phyloP scores from a whole-genome alignment of 768 basidiomycete genomes.

The Lepiota venenata region DNA sequence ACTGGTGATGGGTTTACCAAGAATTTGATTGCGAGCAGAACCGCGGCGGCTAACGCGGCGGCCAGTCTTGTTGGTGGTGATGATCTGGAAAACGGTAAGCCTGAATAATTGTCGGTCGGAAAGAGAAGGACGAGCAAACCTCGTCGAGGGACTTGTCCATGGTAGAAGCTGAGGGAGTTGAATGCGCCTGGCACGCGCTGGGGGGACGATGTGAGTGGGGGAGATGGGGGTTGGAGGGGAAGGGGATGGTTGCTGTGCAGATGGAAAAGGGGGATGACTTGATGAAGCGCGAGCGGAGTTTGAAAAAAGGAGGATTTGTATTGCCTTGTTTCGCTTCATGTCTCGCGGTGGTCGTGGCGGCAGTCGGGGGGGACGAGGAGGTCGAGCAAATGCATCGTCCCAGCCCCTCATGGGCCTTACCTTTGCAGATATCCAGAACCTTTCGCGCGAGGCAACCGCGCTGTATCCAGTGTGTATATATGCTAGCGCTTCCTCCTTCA shows the following conservation, averaged over 20 bases:
- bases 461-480: constrained; percentile 72
- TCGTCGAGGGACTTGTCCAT: constrained; percentile 89
- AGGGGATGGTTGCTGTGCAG: constrained; percentile 30
- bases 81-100: constrained; percentile 48
- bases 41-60: constrained; percentile 42
- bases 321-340: constrained; percentile 26
- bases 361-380: constrained; percentile 50
- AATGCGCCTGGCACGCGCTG: constrained; percentile 13
- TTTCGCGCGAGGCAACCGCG: constrained; percentile 73
- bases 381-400: constrained; percentile 48
- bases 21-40: constrained; percentile 53
- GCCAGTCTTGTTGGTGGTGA: constrained; percentile 52
- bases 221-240: constrained; percentile 14
- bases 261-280: constrained; percentile 24
- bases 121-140: constrained; percentile 41
- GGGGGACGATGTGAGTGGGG: constrained; percentile 17
- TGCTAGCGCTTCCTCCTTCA: constrained; percentile 16
- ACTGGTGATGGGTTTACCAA: constrained; percentile 49
- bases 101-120: constrained; percentile 20
- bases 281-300: constrained; percentile 36
- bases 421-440: constrained; percentile 72
- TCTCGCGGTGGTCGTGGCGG: constrained; percentile 39
- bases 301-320: constrained; percentile 24
- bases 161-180: constrained; percentile 15
- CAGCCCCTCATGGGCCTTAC: constrained; percentile 78